phyloP scores from a whole-genome alignment of 805 yeast genomes.

The Metschnikowia noctiluminum region DNA sequence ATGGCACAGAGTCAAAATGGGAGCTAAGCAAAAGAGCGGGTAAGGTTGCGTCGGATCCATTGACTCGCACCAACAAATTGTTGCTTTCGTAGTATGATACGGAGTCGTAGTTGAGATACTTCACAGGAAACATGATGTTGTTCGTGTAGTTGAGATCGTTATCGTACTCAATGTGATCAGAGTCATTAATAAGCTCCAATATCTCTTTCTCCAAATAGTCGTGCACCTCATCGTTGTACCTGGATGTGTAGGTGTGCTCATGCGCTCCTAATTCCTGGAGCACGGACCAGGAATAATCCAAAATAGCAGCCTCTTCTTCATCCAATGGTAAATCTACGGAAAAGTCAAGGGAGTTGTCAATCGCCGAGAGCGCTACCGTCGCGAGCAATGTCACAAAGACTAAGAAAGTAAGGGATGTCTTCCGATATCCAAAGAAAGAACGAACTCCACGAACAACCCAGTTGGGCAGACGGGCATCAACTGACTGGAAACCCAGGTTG shows the following conservation, averaged over 20 bases:
- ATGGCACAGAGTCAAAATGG: conserved; percentile 87
- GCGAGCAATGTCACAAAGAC: conserved; percentile 46
- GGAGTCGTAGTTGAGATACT: conserved; percentile 45
- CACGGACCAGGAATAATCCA: conserved; percentile 60
- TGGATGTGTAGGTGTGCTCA: conserved; percentile 79
- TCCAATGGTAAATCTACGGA: conserved; percentile 44
- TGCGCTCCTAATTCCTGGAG: conserved; percentile 62
- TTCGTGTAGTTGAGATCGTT: conserved; percentile 42
- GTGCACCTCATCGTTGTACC: conserved; percentile 73
- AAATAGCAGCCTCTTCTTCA: conserved; percentile 33
- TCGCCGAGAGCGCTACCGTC: conserved; percentile 36
- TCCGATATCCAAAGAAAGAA: conserved; percentile 64
- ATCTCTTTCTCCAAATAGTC: conserved; percentile 52
- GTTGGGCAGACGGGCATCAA: conserved; percentile 10
- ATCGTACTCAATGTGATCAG: conserved; percentile 37
- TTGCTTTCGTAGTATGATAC: conserved; percentile 79
- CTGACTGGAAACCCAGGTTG: conserved; percentile 1
- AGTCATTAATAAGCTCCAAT: conserved; percentile 23
- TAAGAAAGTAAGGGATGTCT: conserved; percentile 61
- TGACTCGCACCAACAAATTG: conserved; percentile 71
- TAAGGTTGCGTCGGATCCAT: conserved; percentile 55
- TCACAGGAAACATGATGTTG: conserved; percentile 49
- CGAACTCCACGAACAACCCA: conserved; percentile 32
- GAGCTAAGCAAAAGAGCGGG: conserved; percentile 77
- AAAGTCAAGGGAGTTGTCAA: conserved; percentile 36